Conservation (phyloP, 352 stramenopile species). For the Phytopythium boreale region DNA sequence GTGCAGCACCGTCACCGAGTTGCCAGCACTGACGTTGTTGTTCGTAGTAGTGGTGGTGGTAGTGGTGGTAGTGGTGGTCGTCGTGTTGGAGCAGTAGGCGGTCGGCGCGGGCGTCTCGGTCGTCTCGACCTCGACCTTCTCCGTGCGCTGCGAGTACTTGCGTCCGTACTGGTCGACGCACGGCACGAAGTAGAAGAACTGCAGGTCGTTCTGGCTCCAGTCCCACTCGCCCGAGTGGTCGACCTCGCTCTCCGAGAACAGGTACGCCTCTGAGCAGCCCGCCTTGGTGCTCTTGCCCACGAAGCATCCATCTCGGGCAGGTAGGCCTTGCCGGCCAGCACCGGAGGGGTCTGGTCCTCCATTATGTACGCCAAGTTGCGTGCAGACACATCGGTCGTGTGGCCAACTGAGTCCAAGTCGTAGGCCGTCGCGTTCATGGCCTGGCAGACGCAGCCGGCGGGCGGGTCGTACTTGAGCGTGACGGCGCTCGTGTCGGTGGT, state of each 20-base stretch:
- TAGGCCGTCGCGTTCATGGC: conserved; percentile 1
- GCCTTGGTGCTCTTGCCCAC: conserved; percentile 2
- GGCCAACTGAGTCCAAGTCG: conserved; percentile 4
- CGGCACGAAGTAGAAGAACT: conserved; percentile 11
- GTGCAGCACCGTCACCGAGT: neutral
- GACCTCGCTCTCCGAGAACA: neutral
- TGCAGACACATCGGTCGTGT: conserved; percentile 7
- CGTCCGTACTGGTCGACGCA: conserved; percentile 10
- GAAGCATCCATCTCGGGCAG: conserved; percentile 13
- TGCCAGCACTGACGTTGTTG: neutral
- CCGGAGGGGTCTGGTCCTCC: conserved; percentile 1
- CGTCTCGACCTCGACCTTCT: neutral
- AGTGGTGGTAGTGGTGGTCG: neutral
- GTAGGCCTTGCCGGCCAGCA: neutral
- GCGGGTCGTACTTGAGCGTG: conserved; percentile 9
- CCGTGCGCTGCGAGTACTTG: conserved; percentile 6
- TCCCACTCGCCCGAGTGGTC: neutral
- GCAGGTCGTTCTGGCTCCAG: conserved; percentile 6
- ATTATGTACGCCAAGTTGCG: conserved; percentile 9
- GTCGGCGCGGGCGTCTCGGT: neutral
- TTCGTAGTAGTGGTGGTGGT: neutral
- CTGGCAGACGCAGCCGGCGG: neutral
- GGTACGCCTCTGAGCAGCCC: conserved; percentile 1
- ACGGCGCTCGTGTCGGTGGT: neutral
- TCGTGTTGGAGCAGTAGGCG: conserved; percentile 2